These are phyloP conservation scores for Phytophthora constricta DNA, from an alignment of 352 stramenopile species.

Conservation along the genomic window DNA sequence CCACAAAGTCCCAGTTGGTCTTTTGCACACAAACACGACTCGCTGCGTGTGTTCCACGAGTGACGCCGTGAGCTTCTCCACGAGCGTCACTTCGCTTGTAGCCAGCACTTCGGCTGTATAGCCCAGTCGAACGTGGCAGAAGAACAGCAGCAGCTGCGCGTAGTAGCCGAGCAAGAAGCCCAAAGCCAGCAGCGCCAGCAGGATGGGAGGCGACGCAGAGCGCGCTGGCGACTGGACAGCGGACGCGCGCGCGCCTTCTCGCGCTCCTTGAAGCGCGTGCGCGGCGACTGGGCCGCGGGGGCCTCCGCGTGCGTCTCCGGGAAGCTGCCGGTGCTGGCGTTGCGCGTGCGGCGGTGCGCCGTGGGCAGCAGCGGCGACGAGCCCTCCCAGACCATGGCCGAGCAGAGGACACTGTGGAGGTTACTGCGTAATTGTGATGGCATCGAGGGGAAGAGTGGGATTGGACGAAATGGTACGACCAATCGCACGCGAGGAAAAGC, in stretches of 20 bases:
- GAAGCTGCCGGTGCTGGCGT: conserved; percentile 39
- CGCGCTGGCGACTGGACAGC: conserved; percentile 11
- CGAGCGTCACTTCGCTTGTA: conserved; percentile 47
- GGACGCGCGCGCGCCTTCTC: conserved; percentile 24
- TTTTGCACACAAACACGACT: conserved; percentile 77
- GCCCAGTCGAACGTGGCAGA: conserved; percentile 62
- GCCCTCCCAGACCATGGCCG: conserved; percentile 38
- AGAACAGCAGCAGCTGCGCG: conserved; percentile 72
- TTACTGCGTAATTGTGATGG: not conserved
- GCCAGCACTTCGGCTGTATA: conserved; percentile 61
- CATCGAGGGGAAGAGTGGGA: too few species aligned
- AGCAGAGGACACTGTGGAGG: not conserved
- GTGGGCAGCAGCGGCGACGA: conserved; percentile 38
- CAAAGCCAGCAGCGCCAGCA: conserved; percentile 26
- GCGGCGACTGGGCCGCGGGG: conserved; percentile 16
- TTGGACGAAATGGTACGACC: too few species aligned
- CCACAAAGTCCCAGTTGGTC: conserved; percentile 84
- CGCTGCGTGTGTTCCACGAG: conserved; percentile 64
- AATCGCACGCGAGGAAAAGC: too few species aligned
- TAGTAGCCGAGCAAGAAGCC: conserved; percentile 74
- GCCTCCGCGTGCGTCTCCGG: conserved; percentile 24
- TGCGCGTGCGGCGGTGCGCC: conserved; percentile 41
- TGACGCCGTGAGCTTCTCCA: conserved; percentile 53
- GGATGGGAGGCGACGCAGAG: conserved; percentile 28
- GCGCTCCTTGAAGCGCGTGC: conserved; percentile 29